Evolutionary conservation across 2,329 filamentous ascomycete species (phyloP).

Genomic region (Paracoccidioides brasiliensis): DNA sequence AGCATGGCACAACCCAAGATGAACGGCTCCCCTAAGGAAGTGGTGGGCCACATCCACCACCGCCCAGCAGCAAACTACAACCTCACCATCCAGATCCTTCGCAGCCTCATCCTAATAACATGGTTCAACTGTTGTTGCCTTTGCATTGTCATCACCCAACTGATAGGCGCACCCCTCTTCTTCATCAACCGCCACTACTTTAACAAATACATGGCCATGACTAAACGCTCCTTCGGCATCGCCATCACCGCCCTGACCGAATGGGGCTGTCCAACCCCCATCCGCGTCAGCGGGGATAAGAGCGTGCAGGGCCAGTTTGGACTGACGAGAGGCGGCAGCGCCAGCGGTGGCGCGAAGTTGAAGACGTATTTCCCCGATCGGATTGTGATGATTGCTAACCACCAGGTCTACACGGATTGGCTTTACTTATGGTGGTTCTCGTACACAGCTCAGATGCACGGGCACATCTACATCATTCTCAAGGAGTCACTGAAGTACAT

Average conservation of each 20-base stretch:
- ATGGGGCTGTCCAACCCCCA: conserved; percentile 50
- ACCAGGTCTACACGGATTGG: conserved; percentile 59
- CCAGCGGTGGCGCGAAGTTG: conserved; percentile 23
- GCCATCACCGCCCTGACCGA: conserved; percentile 49
- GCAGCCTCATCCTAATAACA: conserved; percentile 30
- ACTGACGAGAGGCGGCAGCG: conserved; percentile 39
- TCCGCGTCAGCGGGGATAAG: conserved; percentile 49
- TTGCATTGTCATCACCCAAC: conserved; percentile 41
- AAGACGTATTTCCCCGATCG: conserved; percentile 48
- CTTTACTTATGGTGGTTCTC: conserved; percentile 56
- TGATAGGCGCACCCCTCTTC: conserved; percentile 49
- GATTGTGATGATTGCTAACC: conserved; percentile 50
- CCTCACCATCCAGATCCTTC: conserved; percentile 31
- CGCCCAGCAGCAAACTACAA: conserved; percentile 33
- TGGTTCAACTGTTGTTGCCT: conserved; percentile 34
- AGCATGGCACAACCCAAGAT: background rate
- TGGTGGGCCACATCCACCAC: conserved; percentile 7
- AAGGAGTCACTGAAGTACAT: conserved; percentile 53
- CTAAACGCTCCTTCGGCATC: conserved; percentile 52
- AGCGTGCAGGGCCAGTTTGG: conserved; percentile 47
- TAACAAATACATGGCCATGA: conserved; percentile 52
- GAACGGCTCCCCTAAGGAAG: conserved; percentile 9
- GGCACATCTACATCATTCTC: conserved; percentile 52
- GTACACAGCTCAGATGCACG: conserved; percentile 52
- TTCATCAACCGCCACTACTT: conserved; percentile 48